Conservation (phyloP, 768 basidiomycete species). For the Leccinum incarnatum region DNA sequence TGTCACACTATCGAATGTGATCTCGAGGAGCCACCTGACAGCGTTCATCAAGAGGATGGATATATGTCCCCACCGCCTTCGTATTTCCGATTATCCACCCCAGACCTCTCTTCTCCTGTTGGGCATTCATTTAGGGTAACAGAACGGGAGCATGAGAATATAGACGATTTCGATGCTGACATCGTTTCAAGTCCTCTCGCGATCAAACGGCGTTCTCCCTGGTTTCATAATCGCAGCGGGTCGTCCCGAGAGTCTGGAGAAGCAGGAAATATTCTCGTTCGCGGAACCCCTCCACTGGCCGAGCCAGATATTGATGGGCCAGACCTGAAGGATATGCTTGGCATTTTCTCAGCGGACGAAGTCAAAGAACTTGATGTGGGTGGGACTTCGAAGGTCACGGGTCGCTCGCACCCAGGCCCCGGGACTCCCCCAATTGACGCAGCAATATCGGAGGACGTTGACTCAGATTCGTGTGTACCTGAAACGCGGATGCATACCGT, state of each 20-base stretch:
- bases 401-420: slow-evolving; percentile 35
- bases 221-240: slow-evolving; percentile 2
- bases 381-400: slow-evolving; percentile 28
- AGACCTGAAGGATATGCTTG: slow-evolving; percentile 46
- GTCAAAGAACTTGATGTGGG: slow-evolving; percentile 36
- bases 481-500: slow-evolving; percentile 37
- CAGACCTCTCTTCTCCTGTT: slow-evolving; percentile 65
- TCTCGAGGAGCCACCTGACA: slow-evolving; percentile 37
- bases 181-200: slow-evolving; percentile 34
- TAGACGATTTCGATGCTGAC: slow-evolving; percentile 52
- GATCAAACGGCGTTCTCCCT: slow-evolving; percentile 18
- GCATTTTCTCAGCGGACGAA: slow-evolving; percentile 43
- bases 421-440: slow-evolving; percentile 24
- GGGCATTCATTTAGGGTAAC: slow-evolving; percentile 29
- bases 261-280: slow-evolving; percentile 25
- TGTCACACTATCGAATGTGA: slow-evolving; percentile 40
- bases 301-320: slow-evolving; percentile 30
- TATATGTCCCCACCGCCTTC: slow-evolving; percentile 73
- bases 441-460: slow-evolving; percentile 29
- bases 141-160: slow-evolving; percentile 4
- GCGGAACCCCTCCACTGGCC: slow-evolving; percentile 26
- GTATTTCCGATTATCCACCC: slow-evolving; percentile 46
- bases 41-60: slow-evolving; percentile 73
- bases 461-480: slow-evolving; percentile 19
- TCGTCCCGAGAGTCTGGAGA: slow-evolving; percentile 1